phyloP scores from a whole-genome alignment of 768 basidiomycete genomes.

The Hemileccinum impolitum region DNA sequence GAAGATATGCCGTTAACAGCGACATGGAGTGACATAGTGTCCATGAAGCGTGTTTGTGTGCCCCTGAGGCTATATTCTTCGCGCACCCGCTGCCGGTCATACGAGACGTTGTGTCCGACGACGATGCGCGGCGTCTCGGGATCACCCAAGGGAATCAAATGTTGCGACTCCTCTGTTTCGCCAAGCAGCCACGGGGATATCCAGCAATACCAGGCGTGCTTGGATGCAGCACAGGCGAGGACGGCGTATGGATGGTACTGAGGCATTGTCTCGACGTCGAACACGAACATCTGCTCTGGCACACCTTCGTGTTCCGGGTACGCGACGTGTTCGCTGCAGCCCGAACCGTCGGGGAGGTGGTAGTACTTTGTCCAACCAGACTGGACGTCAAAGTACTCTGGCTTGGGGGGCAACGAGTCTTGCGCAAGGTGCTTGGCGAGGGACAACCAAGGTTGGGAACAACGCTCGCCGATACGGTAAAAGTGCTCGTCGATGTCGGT shows the following conservation, averaged over 20 bases:
- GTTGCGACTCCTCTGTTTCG: conserved; percentile 50
- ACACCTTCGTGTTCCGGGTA: conserved; percentile 61
- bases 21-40: conserved; percentile 94
- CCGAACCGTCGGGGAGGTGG: conserved; percentile 67
- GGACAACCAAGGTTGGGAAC: conserved; percentile 74
- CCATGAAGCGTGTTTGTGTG: conserved; percentile 77
- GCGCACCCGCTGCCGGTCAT: conserved; percentile 77
- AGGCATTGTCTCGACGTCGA: conserved; percentile 94
- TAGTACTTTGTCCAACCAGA: conserved; percentile 92
- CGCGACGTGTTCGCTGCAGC: conserved; percentile 69
- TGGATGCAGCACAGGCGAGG: conserved; percentile 84
- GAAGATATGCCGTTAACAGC: conserved; percentile 94
- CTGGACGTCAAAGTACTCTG: conserved; percentile 49
- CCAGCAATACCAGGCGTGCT: conserved; percentile 92
- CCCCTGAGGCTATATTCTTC: conserved; percentile 78
- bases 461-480: conserved; percentile 64
- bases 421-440: conserved; percentile 59
- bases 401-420: conserved; percentile 56
- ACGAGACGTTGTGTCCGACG: conserved; percentile 94
- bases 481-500: conserved; percentile 85
- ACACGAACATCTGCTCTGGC: conserved; percentile 72
- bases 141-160: conserved; percentile 74
- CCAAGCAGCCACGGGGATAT: conserved; percentile 89
- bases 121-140: conserved; percentile 55
- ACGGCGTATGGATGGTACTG: conserved; percentile 77